Base-by-base conservation (phyloP, 352 stramenopile species). In the Phytophthora litchii region DNA sequence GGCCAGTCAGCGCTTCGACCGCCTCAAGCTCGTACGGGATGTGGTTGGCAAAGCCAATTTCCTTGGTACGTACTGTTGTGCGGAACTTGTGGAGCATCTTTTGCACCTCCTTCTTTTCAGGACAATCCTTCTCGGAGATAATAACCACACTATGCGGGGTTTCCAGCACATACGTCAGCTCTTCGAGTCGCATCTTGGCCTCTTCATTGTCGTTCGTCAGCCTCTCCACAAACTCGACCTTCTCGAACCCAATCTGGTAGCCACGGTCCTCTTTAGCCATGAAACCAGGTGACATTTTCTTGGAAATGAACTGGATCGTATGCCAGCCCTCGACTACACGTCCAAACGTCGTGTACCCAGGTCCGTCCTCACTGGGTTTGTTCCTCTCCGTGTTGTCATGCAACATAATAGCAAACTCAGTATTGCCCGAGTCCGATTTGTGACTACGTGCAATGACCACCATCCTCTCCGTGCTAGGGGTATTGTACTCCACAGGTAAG, bases 81-180 rank as follows among this genome's bases (percentile, higher is more conserved):
- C 80, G 78, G 45, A 95, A 73, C 29, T 89, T 76, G 16, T 70
- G 55, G 69, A 98, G 73, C 76, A 88, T 72, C 48, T 80, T 61
- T 53, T 98, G 96, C 5, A 98, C 81, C 41, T 89, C 71, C 32
- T 73, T 85, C 63, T 95, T 98, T 72, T 97, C 96, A 3, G 91
- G 83, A 44, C 95, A 99, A 62, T 97, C 94, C 14, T 88, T 82
- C 67, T 98, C 97, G 11, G 90, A 95, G 55, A 98, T 97, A 37
- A 99, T 88, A 17, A 98, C 88, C 23, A 98, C 87, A 23, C 89
- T 92, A 65, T 97, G 83, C 23, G 68, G 70, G 0, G 80, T 89
- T 67, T 91, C 80, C 1, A 93, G 61, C 43, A 86, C 80, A 37
- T 92, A 68, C 23, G 64, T 80, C 21, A 95, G 76, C 64, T 90